These are phyloP conservation scores for Colletotrichum sp. DNA, from an alignment of 2,329 filamentous ascomycete genomes.

Conservation along the genomic window DNA sequence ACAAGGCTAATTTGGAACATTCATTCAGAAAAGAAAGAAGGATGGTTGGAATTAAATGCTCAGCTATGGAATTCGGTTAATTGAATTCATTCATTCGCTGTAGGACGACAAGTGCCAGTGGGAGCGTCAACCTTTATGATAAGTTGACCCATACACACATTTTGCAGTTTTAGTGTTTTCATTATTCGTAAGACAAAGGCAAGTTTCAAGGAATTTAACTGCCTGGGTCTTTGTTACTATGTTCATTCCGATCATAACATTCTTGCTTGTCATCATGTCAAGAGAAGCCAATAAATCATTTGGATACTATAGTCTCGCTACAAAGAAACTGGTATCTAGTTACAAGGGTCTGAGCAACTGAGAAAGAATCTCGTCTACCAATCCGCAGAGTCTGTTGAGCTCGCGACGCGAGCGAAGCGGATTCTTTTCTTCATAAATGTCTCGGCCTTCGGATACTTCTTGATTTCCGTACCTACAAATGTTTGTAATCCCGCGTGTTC, in stretches of 20 bases:
- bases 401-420: not conserved
- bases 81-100: not conserved
- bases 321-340: not conserved
- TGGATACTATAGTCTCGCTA: not conserved
- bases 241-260: accelerated
- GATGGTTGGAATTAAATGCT: not conserved
- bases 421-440: not conserved
- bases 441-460: not conserved
- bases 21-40: not conserved
- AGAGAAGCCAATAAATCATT: not conserved
- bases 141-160: accelerated
- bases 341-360: not conserved
- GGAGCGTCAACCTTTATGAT: not conserved
- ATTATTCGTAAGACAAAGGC: not conserved
- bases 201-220: not conserved
- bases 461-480: not conserved
- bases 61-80: accelerated
- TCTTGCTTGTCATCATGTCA: accelerated
- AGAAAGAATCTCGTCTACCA: not conserved
- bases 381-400: not conserved
- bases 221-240: not conserved
- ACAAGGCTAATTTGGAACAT: accelerated
- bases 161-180: not conserved
- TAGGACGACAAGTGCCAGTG: not conserved
- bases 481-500: not conserved